Base-by-base conservation (phyloP, 2,329 filamentous ascomycete species). In the Epicoccum sorghinum region DNA sequence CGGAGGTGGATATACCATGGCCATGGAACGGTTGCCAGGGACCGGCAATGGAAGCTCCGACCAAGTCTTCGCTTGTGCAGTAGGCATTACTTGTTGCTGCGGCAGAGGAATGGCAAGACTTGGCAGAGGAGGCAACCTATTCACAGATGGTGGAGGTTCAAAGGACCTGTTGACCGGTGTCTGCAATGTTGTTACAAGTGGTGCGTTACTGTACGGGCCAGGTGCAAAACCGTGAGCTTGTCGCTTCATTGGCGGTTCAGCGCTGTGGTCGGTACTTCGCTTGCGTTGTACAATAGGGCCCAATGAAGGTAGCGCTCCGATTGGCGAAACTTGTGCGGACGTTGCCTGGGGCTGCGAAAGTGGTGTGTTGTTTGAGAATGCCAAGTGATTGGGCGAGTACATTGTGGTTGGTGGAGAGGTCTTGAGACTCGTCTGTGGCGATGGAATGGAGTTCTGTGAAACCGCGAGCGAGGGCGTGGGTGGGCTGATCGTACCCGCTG, bases 1-100 rank as follows among this genome's bases (percentile, higher is more conserved):
- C 1, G 86, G 78, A 9, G 82, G 82, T 29, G 86, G 82, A 71
- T 90, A 96, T 1, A 92, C 88, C 14, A 89, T 86, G 6, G 89
- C 83, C 87, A 96, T 93, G 7, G 91, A 85, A 43, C 89, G 85
- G 10, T 82, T 78, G 12, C 83, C 82, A 13, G 90, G 86, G 10
- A 57, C 58, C 7, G 71, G 67, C 22, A 86, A 77, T 5, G 75
- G 67, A 36, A 76, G 76, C 35, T 80, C 77, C 3, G 76, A 67
- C 40, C 75, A 69, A 58, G 78, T 83, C 36, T 77, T 73, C 7
- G 64, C 52, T 40, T 72, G 70, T 7, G 67, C 41, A 41, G 68
- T 64, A 8, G 67, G 61, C 43, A 66, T 65, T 12, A 66, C 61
- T 41, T 41, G 48, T 36, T 51, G 49, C 30, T 73, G 71, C 2